Conservation (phyloP, 2,329 filamentous ascomycete genomes). For the Diaporthe destruens region DNA sequence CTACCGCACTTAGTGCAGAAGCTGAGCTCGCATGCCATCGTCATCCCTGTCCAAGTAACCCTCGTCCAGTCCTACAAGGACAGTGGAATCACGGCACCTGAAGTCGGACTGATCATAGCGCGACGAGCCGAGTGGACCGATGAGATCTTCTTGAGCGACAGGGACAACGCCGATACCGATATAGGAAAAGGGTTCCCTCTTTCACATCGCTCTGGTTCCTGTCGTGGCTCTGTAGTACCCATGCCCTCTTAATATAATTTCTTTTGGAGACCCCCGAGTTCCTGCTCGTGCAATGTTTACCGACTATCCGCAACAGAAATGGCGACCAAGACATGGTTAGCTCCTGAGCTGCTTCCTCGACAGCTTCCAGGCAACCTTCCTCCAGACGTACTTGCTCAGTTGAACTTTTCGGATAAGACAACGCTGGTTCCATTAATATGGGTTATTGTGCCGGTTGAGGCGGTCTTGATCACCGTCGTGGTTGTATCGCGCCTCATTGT, state of each 20-base stretch:
- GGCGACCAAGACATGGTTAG: background rate
- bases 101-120: slow-evolving; percentile 15
- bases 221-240: background rate
- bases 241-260: background rate
- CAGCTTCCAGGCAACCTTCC: slow-evolving; percentile 5
- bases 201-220: background rate
- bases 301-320: background rate
- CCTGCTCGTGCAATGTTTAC: background rate
- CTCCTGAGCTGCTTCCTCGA: background rate
- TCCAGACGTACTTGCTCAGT: slow-evolving; percentile 11
- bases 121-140: background rate
- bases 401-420: slow-evolving; percentile 12
- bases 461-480: slow-evolving; percentile 8
- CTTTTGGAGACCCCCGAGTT: background rate
- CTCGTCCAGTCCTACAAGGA: slow-evolving; percentile 11
- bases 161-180: background rate
- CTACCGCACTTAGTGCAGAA: slow-evolving; percentile 8
- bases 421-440: slow-evolving; percentile 22
- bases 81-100: background rate
- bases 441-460: slow-evolving; percentile 1
- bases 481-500: slow-evolving; percentile 8
- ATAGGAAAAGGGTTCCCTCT: background rate
- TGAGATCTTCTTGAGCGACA: background rate
- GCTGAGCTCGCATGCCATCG: background rate
- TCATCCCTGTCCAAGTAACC: background rate